These are phyloP conservation scores for Thraustochytrium sp. DNA, from an alignment of 352 stramenopile genomes.

Conservation along the genomic window DNA sequence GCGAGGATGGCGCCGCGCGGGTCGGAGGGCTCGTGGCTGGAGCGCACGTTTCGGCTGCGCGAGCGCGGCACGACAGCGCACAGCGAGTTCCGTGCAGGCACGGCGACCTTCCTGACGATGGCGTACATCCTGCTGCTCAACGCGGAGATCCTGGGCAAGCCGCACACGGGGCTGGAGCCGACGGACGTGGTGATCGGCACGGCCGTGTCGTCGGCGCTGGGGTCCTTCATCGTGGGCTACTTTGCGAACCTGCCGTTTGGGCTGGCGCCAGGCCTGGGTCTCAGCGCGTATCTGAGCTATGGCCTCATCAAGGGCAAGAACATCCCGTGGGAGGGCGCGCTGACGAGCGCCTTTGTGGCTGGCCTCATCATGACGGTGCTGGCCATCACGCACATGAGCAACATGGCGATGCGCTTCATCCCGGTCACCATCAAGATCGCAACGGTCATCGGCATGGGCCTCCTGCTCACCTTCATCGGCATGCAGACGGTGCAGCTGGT, in stretches of 20 bases:
- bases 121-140: constrained; percentile 60
- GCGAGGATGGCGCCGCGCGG: neutral
- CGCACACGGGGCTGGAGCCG: constrained; percentile 48
- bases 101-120: constrained; percentile 57
- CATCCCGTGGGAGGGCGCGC: constrained; percentile 50
- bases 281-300: constrained; percentile 57
- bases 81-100: constrained; percentile 55
- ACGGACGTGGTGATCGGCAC: constrained; percentile 58
- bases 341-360: constrained; percentile 59
- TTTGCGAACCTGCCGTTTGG: constrained; percentile 61
- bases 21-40: neutral
- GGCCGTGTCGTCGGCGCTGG: constrained; percentile 54
- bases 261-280: constrained; percentile 55
- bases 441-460: constrained; percentile 59
- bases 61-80: constrained; percentile 53
- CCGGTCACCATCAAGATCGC: constrained; percentile 57
- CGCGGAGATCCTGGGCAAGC: constrained; percentile 57
- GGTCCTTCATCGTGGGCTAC: constrained; percentile 55
- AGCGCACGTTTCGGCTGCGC: constrained; percentile 45
- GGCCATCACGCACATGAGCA: constrained; percentile 53
- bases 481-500: constrained; percentile 57
- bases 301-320: constrained; percentile 53
- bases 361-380: constrained; percentile 57
- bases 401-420: constrained; percentile 55
- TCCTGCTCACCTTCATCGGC: constrained; percentile 60